phyloP scores from a whole-genome alignment of 2,329 filamentous ascomycete genomes.

The Alternaria sp. region DNA sequence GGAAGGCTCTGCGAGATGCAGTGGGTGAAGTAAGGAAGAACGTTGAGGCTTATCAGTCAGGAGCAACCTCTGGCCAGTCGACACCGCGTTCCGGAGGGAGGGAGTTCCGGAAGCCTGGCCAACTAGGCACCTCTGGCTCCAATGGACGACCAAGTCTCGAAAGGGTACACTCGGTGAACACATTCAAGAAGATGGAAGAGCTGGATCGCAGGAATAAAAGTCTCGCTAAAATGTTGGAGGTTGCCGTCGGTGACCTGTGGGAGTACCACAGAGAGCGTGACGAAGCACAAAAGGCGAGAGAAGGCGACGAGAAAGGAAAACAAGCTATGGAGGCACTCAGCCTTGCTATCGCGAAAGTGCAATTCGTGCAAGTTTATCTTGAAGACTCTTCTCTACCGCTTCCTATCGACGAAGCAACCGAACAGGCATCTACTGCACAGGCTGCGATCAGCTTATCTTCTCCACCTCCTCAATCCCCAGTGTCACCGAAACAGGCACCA shows the following conservation, averaged over 20 bases:
- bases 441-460: slow-evolving; percentile 27
- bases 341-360: slow-evolving; percentile 57
- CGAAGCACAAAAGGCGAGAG: slow-evolving; percentile 38
- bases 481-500: slow-evolving; percentile 24
- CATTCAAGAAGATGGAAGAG: slow-evolving; percentile 38
- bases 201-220: slow-evolving; percentile 71
- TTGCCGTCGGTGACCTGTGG: slow-evolving; percentile 69
- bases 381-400: slow-evolving; percentile 54
- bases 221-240: slow-evolving; percentile 71
- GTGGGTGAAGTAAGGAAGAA: slow-evolving; percentile 81
- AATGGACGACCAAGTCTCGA: slow-evolving; percentile 26
- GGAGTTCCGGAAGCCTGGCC: slow-evolving; percentile 42
- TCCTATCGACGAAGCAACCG: slow-evolving; percentile 46
- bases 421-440: slow-evolving; percentile 31
- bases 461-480: slow-evolving; percentile 21
- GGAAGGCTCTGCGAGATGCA: slow-evolving; percentile 80
- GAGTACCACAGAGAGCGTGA: slow-evolving; percentile 62
- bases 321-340: slow-evolving; percentile 51
- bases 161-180: slow-evolving; percentile 29
- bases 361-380: slow-evolving; percentile 59
- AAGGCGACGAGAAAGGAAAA: slow-evolving; percentile 33
- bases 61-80: slow-evolving; percentile 33
- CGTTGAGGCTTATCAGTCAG: slow-evolving; percentile 67
- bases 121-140: slow-evolving; percentile 25
- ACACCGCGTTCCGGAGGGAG: slow-evolving; percentile 44